Evolutionary conservation across 495 filamentous ascomycete species (phyloP).

Genomic region (Aspergillus coremiiformis): DNA sequence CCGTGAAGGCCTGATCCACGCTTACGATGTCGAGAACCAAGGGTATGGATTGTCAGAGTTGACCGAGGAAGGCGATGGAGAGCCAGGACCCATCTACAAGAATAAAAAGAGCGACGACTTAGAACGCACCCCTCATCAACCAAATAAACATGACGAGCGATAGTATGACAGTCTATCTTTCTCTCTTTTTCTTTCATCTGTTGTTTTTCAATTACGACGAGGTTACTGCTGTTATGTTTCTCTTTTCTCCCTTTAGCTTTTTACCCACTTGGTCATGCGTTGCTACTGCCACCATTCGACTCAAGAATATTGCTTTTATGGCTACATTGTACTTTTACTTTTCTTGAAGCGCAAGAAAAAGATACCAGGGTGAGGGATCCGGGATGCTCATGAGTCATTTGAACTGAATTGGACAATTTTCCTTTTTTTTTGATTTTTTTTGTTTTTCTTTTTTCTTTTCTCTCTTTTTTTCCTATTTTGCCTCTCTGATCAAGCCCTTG

Average conservation of each 20-base stretch:
- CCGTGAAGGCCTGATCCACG: conserved; percentile 72
- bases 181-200: conserved; percentile 1
- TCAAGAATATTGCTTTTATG: conserved; percentile 9
- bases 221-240: conserved; percentile 18
- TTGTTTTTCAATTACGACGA: conserved; percentile 16
- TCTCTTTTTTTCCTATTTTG: conserved; percentile 1
- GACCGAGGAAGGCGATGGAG: conserved; percentile 62
- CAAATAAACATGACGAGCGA: conserved; percentile 38
- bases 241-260: conserved; percentile 5
- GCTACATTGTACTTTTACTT: conserved; percentile 32
- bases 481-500: conserved; percentile 11
- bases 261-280: background rate
- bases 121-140: conserved; percentile 20
- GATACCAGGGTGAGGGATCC: conserved; percentile 25
- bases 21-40: conserved; percentile 72
- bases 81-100: conserved; percentile 35
- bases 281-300: background rate
- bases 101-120: conserved; percentile 23
- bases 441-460: conserved; percentile 2
- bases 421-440: conserved; percentile 8
- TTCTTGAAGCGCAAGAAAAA: conserved; percentile 17
- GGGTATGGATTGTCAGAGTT: conserved; percentile 60
- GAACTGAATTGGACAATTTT: conserved; percentile 23
- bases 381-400: conserved; percentile 33
- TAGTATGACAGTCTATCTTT: conserved; percentile 21